Evolutionary conservation across 345 rosid genomes (phyloP), one percentile per base, ranked within the genome.

Genomic region (Eucalyptus marginata): DNA sequence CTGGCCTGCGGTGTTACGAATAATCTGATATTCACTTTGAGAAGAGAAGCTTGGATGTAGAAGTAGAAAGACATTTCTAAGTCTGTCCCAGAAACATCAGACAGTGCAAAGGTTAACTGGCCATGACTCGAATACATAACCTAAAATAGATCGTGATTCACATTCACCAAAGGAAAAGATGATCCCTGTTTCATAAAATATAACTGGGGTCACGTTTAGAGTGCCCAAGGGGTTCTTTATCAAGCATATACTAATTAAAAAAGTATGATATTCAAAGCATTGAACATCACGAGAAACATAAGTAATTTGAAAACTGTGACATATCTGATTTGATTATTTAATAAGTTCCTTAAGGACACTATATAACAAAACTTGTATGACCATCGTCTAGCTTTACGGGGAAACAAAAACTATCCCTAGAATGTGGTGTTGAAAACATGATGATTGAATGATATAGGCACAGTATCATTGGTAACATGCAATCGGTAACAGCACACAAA

Each of bases 281-380:
- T 31, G 43, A 31, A 66, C 79, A 66, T 66, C 79, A 31, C 10
- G 4, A 71, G 81, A 71, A 71, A 71, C 25, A 17, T 71, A 71
- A 71, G 46, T 71, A 71, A 71, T 9, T 71, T 18, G 25, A 36
- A 36, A 36, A 71, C 83, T 36, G 83, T 20, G 46, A 71, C 8
- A 71, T 11, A 5, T 71, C 83, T 36, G 43, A 18, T 36, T 47
- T 90, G 90, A 87, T 91, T 92, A 86, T 87, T 93, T 54, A 93
- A 88, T 80, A 92, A 93, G 88, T 88, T 94, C 97, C 83, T 18
- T 43, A 18, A 20, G 83, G 46, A 10, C 46, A 36, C 27, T 36
- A 36, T 18, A 36, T 36, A 71, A 71, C 46, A 36, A 71, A 36
- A 71, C 27, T 13, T 43, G 22, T 18, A 20, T 20, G 46, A 36